Conservation (phyloP, 2,329 filamentous ascomycete genomes). For the Stenocarpella maydis region DNA sequence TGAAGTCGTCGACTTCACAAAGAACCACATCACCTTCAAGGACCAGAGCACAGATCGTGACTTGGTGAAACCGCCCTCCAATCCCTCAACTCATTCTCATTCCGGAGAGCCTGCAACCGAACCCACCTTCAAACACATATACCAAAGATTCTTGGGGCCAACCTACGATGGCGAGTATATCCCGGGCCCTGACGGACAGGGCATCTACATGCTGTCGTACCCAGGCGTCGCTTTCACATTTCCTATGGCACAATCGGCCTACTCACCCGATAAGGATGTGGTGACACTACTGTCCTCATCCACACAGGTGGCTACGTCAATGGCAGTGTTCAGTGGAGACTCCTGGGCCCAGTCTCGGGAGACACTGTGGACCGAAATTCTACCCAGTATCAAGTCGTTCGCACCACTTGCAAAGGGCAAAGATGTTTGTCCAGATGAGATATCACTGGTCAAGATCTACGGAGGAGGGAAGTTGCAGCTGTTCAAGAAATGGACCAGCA, state of each 20-base stretch:
- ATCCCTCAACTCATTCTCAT: slow-evolving; percentile 39
- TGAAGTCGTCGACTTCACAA: slow-evolving; percentile 89
- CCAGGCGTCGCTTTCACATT: slow-evolving; percentile 95
- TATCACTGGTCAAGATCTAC: slow-evolving; percentile 80
- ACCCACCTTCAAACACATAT: slow-evolving; percentile 87
- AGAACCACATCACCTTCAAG: slow-evolving; percentile 84
- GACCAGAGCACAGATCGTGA: slow-evolving; percentile 71
- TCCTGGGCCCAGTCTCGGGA: slow-evolving; percentile 88
- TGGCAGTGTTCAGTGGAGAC: slow-evolving; percentile 89
- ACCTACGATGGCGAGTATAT: slow-evolving; percentile 95
- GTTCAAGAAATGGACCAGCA: slow-evolving; percentile 72
- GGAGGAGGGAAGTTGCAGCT: slow-evolving; percentile 83
- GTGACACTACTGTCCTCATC: slow-evolving; percentile 85
- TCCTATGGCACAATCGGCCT: slow-evolving; percentile 75
- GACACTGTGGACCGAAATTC: slow-evolving; percentile 76
- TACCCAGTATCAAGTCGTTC: slow-evolving; percentile 78
- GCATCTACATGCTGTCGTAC: slow-evolving; percentile 89
- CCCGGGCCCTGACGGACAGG: slow-evolving; percentile 62
- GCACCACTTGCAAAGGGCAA: slow-evolving; percentile 74
- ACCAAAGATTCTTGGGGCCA: slow-evolving; percentile 90
- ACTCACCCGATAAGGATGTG: slow-evolving; percentile 80
- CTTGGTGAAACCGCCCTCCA: slow-evolving; percentile 70
- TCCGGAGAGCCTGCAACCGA: slow-evolving; percentile 54
- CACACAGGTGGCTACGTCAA: slow-evolving; percentile 79
- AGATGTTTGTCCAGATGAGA: slow-evolving; percentile 86